phyloP scores from a whole-genome alignment of 306 rosid genomes.

The Rubus parviflorus region DNA sequence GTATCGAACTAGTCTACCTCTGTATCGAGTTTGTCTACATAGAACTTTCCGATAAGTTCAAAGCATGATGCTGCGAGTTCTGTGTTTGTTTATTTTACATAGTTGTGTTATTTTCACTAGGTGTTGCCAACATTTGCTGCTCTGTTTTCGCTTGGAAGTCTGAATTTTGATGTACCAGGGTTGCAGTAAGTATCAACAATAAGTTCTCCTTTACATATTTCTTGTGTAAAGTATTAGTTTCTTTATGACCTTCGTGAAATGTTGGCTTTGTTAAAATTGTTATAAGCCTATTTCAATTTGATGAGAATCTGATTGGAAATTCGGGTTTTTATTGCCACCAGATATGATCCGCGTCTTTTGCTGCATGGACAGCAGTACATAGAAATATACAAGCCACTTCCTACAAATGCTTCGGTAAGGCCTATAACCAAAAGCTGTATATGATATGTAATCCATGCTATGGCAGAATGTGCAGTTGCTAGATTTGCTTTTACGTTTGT shows the following conservation, averaged over 20 bases:
- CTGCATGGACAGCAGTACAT: conserved; percentile 93
- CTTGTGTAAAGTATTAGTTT: neutral
- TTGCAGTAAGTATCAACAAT: conserved; percentile 64
- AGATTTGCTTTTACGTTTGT: neutral
- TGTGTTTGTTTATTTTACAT: conserved; percentile 2
- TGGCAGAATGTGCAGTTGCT: neutral
- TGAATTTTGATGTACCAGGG: conserved; percentile 49
- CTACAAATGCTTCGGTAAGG: conserved; percentile 73
- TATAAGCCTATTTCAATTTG: conserved; percentile 2
- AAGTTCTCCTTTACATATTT: conserved; percentile 13
- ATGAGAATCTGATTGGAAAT: conserved; percentile 8
- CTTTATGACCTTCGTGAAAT: neutral
- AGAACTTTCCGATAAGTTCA: too few relatives aligned
- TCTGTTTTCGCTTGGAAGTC: conserved; percentile 38
- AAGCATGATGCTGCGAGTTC: neutral
- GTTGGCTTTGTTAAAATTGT: conserved; percentile 9
- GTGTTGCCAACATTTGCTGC: conserved; percentile 91
- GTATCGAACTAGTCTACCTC: too few relatives aligned
- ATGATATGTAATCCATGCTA: neutral
- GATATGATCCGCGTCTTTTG: conserved; percentile 84
- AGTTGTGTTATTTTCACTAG: conserved; percentile 34
- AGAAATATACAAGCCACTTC: conserved; percentile 79
- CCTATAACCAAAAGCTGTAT: conserved; percentile 30
- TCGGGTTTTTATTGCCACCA: conserved; percentile 34
- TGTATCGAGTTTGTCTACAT: too few relatives aligned